Conservation (phyloP, 257 asterid species). For the Phtheirospermum japonicum region DNA sequence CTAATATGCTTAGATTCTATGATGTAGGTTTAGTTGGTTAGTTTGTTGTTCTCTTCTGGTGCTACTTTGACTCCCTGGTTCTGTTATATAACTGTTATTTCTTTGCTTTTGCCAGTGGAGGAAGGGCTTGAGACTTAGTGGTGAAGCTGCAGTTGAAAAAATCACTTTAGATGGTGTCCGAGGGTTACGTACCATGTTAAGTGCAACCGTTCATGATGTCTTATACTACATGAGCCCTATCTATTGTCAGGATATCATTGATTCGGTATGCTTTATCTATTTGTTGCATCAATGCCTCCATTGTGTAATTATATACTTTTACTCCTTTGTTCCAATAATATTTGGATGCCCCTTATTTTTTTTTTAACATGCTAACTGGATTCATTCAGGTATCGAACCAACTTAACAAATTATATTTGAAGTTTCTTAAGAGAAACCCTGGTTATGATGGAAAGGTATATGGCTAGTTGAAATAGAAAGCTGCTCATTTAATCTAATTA, state of each 20-base stretch:
- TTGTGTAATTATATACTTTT: not conserved
- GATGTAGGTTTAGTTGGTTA: slow-evolving; percentile 20
- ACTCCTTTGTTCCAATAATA: not conserved
- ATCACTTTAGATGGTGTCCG: slow-evolving; percentile 93
- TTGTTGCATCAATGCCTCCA: slow-evolving; percentile 11
- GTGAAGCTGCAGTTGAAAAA: slow-evolving; percentile 90
- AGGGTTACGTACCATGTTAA: slow-evolving; percentile 81
- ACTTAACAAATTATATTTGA: slow-evolving; percentile 76
- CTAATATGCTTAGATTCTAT: slow-evolving; percentile 12
- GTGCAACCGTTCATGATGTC: slow-evolving; percentile 98
- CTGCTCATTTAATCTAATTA: slow-evolving; percentile 2
- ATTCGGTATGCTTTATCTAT: slow-evolving; percentile 58
- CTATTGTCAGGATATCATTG: slow-evolving; percentile 89
- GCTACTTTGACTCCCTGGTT: slow-evolving; percentile 19
- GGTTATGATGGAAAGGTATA: slow-evolving; percentile 94
- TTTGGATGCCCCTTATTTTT: not conserved
- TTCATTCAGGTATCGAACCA: slow-evolving; percentile 77
- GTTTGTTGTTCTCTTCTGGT: slow-evolving; percentile 13
- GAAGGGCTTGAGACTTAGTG: slow-evolving; percentile 83
- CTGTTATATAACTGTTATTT: slow-evolving; percentile 17
- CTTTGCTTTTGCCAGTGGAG: slow-evolving; percentile 71
- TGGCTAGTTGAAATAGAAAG: slow-evolving; percentile 24
- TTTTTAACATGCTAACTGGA: not conserved
- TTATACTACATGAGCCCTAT: slow-evolving; percentile 98
- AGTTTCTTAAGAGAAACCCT: slow-evolving; percentile 93